Evolutionary conservation across 2,329 filamentous ascomycete species (phyloP), one percentile per base, ranked within the genome.

Genomic region (Geosmithia morbida): DNA sequence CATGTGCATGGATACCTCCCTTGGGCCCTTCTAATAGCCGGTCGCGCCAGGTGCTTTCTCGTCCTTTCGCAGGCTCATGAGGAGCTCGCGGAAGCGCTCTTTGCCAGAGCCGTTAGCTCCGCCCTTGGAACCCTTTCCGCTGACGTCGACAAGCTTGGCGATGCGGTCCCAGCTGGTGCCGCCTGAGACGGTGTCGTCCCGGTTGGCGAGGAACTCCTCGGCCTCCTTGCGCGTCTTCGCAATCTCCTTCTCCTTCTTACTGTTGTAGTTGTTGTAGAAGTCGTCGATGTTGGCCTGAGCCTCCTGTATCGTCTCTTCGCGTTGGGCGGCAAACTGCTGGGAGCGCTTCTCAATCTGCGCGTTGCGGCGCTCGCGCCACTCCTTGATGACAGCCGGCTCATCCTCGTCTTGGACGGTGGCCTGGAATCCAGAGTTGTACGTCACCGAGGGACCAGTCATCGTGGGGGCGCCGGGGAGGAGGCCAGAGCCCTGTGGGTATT

Each of bases 221-320:
- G 90, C 92, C 57, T 98, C 92, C 64, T 85, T 84, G 58, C 83
- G 80, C 48, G 90, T 92, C 70, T 94, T 87, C 19, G 83, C 74
- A 55, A 96, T 83, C 50, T 78, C 79, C 76, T 97, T 97, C 64
- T 98, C 92, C 65, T 92, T 90, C 71, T 96, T 95, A 66, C 84
- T 82, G 72, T 97, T 97, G 74, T 98, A 98, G 68, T 95, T 96
- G 61, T 96, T 89, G 73, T 98, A 98, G 69, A 97, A 98, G 64
- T 96, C 92, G 63, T 98, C 92, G 53, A 98, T 94, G 64, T 94
- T 92, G 62, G 89, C 78, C 61, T 88, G 87, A 11, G 92, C 92
- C 56, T 92, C 87, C 63, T 87, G 81, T 61, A 96, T 70, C 2
- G 88, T 96, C 63, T 90, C 82, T 52, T 79, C 77, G 63, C 92